Percentiles rank a stretch among this genome's conserved stretches.
These are phyloP conservation scores for Nepenthes alata DNA, from an alignment of 179 eudicot genomes.

Conservation along the genomic window DNA sequence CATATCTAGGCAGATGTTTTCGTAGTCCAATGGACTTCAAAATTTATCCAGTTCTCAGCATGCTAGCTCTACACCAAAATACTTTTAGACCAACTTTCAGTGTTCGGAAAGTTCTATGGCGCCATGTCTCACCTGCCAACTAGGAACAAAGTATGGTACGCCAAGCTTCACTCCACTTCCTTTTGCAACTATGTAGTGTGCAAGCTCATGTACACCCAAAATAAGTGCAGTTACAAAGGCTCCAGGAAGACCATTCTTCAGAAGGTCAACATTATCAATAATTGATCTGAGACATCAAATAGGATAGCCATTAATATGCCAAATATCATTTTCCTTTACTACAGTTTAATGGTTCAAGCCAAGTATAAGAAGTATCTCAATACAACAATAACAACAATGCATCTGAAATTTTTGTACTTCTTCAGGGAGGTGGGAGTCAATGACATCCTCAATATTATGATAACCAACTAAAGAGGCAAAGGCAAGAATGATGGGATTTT, in stretches of 20 bases:
- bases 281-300: conserved; percentile 52
- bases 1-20: too few relatives aligned
- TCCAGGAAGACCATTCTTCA: conserved; percentile 86
- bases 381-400: too few relatives aligned
- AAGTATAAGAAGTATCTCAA: too few relatives aligned
- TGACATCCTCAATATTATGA: too few relatives aligned
- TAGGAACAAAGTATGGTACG: conserved; percentile 81
- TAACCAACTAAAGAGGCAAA: too few relatives aligned
- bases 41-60: background rate
- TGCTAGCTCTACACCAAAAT: background rate
- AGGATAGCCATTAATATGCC: background rate
- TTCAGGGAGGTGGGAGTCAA: too few relatives aligned
- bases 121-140: conserved; percentile 85
- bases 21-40: background rate
- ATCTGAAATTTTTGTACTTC: too few relatives aligned
- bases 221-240: conserved; percentile 78
- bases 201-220: conserved; percentile 76
- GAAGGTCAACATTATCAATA: conserved; percentile 58
- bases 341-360: too few relatives aligned
- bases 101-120: background rate
- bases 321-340: background rate
- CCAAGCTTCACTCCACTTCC: conserved; percentile 70
- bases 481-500: too few relatives aligned
- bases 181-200: conserved; percentile 64
- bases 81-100: background rate